Base-by-base conservation (phyloP, 208 protist genomes). In the Trypanosoma boissoni region DNA sequence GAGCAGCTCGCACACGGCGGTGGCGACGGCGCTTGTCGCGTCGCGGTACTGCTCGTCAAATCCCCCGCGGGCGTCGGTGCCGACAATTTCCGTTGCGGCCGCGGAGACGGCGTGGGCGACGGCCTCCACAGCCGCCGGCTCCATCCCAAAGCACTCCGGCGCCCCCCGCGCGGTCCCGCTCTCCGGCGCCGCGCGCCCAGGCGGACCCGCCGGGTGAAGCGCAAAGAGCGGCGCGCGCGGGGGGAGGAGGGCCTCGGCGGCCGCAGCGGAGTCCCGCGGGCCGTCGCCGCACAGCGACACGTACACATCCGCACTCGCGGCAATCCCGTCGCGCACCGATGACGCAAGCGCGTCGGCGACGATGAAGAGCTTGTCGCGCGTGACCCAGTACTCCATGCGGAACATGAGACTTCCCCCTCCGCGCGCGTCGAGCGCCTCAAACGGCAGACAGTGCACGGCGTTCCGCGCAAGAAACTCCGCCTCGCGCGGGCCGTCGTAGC, bases 361-460 rank as follows among this genome's bases (percentile, higher is more conserved):
- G 9, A 72, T 76, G 49, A 65, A 80, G 36, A 92, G 61, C 41
- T 80, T 74, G 20, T 68, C 63, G 18, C 61, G 53, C 4, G 80
- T 91, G 9, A 92, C 84, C 80, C 81, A 89, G 57, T 75, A 68
- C 44, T 75, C 68, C 6, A 75, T 23, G 7, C 68, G 52, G 26
- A 75, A 75, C 12, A 68, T 26, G 29, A 58, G 70, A 44, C 67
- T 52, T n/a, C 7, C 23, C 10, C 28, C 28, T 26, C 8, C 31
- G n/a, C 23, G 54, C 23, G 64, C 50, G 27, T 48, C 42, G n/a
- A 91, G 43, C 9, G 55, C 74, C 61, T 95, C 88, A 58, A 95
- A 95, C 10, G 85, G 84, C n/a, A 95, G 66, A 54, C 84, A 95
- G 76, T 92, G 85, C 52, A 91, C 80, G 14, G 83, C 83, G 45